Evolutionary conservation across 1,139 yeast genomes (phyloP).

Genomic region (Yamadazyma spencermartinsiae): DNA sequence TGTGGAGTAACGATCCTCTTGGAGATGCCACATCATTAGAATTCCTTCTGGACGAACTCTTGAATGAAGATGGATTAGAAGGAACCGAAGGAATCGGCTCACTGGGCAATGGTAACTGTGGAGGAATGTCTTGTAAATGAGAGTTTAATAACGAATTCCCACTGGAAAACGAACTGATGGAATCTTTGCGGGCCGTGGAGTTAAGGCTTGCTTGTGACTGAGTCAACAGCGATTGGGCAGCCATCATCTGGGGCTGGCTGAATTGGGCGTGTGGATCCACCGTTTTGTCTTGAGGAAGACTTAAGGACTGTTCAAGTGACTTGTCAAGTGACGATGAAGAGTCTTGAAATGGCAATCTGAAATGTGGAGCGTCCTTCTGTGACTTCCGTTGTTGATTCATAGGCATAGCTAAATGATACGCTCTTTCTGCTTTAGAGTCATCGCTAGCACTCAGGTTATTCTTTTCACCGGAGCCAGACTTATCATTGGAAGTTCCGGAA

Average conservation of each 20-base stretch:
- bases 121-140: conserved; percentile 50
- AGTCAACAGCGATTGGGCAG: too few relatives aligned
- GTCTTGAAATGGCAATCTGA: conserved; percentile 68
- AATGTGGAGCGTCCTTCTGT: conserved; percentile 44
- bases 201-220: conserved; percentile 2
- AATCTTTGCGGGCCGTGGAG: conserved; percentile 24
- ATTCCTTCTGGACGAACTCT: conserved; percentile 35
- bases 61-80: conserved; percentile 34
- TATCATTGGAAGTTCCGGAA: conserved; percentile 11
- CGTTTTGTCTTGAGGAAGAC: conserved; percentile 14
- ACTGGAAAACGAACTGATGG: conserved; percentile 31
- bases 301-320: conserved; percentile 11
- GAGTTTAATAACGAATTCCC: conserved; percentile 30
- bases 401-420: conserved; percentile 25
- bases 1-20: conserved; percentile 43
- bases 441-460: conserved; percentile 4
- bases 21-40: conserved; percentile 45
- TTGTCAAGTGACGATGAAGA: conserved; percentile 11
- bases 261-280: conserved; percentile 22
- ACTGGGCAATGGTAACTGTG: conserved; percentile 53
- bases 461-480: background rate
- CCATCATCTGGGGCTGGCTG: background rate
- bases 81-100: conserved; percentile 53
- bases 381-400: conserved; percentile 22
- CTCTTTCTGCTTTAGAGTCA: conserved; percentile 11